Conservation (phyloP, 169 alveolate genomes). For the Ichthyophthirius multifiliis region DNA sequence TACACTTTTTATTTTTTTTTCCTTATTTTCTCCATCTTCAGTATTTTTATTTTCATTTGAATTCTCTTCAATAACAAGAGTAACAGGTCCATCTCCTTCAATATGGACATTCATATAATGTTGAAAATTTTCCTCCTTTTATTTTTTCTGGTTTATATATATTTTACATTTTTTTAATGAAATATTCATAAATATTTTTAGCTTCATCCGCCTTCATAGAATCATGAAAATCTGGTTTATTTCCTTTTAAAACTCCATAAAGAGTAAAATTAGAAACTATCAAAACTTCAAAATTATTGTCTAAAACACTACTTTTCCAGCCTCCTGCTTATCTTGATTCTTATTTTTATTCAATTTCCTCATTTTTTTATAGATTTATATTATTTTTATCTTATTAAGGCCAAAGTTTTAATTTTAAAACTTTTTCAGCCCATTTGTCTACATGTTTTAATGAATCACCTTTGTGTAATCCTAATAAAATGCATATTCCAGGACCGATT, state of each 20-base stretch:
- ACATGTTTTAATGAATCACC: constrained; percentile 63
- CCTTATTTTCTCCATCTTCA: constrained; percentile 23
- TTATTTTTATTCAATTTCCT: background rate
- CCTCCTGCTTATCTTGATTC: too few relatives aligned
- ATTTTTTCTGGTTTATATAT: constrained; percentile 75
- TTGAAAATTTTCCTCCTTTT: constrained; percentile 89
- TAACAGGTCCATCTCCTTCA: constrained; percentile 93
- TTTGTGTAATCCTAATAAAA: constrained; percentile 82
- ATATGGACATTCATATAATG: constrained; percentile 87
- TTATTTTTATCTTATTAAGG: constrained; percentile 54
- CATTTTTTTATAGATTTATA: background rate
- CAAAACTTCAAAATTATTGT: constrained; percentile 79
- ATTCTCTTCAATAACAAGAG: constrained; percentile 73
- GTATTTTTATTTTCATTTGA: constrained; percentile 21
- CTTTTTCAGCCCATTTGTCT: constrained; percentile 75
- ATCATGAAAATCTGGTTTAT: constrained; percentile 92
- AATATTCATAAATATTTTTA: constrained; percentile 68
- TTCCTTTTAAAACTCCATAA: constrained; percentile 88
- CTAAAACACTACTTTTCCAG: constrained; percentile 86
- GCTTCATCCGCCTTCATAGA: constrained; percentile 92
- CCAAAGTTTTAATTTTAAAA: constrained; percentile 85
- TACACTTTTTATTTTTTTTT: background rate
- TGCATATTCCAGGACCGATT: constrained; percentile 84
- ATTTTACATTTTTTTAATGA: constrained; percentile 75
- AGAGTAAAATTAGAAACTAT: constrained; percentile 92